Percentiles rank a stretch among this genome's conserved stretches.
These are phyloP conservation scores for Dictyostelium purpureum DNA, from an alignment of 78 protist species.

Conservation along the genomic window DNA sequence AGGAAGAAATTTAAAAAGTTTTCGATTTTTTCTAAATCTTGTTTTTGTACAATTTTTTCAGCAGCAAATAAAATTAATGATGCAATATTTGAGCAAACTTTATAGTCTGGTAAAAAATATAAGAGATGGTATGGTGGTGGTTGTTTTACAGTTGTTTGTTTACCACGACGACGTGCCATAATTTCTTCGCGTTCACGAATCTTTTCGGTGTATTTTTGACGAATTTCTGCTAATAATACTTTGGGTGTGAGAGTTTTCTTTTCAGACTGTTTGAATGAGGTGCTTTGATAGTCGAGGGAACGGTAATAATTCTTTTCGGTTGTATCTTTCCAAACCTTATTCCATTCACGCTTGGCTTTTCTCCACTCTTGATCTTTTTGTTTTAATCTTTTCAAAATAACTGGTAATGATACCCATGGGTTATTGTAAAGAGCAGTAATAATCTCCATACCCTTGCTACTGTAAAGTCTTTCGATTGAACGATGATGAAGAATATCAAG, in stretches of 20 bases:
- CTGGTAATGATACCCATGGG: conserved; percentile 86
- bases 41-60: conserved; percentile 46
- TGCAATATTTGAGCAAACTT: conserved; percentile 57
- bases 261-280: conserved; percentile 79
- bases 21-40: conserved; percentile 68
- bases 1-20: conserved; percentile 74
- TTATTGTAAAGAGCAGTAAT: conserved; percentile 59
- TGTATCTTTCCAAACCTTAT: conserved; percentile 90
- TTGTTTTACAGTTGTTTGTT: not conserved
- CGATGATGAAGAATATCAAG: conserved; percentile 31
- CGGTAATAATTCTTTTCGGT: conserved; percentile 86
- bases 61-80: conserved; percentile 57
- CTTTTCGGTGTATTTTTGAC: conserved; percentile 69
- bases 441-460: conserved; percentile 51
- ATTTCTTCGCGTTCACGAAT: conserved; percentile 34
- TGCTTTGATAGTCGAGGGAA: conserved; percentile 85
- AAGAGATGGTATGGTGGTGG: conserved; percentile 67
- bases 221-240: conserved; percentile 41
- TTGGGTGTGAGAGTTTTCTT: conserved; percentile 70
- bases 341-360: conserved; percentile 84
- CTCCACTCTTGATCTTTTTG: conserved; percentile 92
- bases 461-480: conserved; percentile 36
- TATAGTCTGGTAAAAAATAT: conserved; percentile 48
- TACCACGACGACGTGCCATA: not conserved
- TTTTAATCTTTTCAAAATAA: conserved; percentile 85